Base-by-base conservation (phyloP, 2,329 filamentous ascomycete species). In the Rutstroemia sp. region DNA sequence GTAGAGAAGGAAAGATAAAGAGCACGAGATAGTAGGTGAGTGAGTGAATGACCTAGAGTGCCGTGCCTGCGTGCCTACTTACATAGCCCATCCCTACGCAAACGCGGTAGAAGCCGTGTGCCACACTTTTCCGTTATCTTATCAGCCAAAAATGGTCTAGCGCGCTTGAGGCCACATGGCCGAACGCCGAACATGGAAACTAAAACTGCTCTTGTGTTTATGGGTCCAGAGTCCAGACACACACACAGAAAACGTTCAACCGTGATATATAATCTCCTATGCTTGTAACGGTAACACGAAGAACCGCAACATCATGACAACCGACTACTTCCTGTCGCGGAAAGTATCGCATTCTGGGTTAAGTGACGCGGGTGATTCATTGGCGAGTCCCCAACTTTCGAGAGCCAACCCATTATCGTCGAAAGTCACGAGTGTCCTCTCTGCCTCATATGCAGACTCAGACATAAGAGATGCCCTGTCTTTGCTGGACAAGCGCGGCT, bases 391-490 rank as follows among this genome's bases (percentile, higher is more conserved):
- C 63, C 67, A 55, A 64, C 65, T 58, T 60, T 69, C 23, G 62
- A 63, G 69, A 25, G 69, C 70, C 48, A 80, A 83, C 70, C 87
- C 90, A 7, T 76, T 97, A 34, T 85, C 89, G 7, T 87, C 86
- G 59, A 90, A 94, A 68, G 82, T 96, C 64, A 88, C 89, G 23
- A 86, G 82, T 59, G 87, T 97, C 42, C 81, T 97, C 49, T 96
- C 94, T 4, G 86, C 90, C 2, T 96, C 92, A 0, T 96, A 96
- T 73, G 88, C 91, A 6, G 94, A 97, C 72, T 79, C 89, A 5
- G 92, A 96, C 63, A 95, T 97, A 64, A 83, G 90, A 62, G 89
- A 95, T 75, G 86, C 91, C 14, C 75, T 99, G 30, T 77, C 81
- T 52, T 82, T 94, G 1, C 75, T 97, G 19, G 92, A 96, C 71